Percentiles rank a stretch among this genome's conserved stretches.
These are phyloP conservation scores for Aspergillus puulaauensis DNA, from an alignment of 2,329 filamentous ascomycete genomes.

Conservation along the genomic window DNA sequence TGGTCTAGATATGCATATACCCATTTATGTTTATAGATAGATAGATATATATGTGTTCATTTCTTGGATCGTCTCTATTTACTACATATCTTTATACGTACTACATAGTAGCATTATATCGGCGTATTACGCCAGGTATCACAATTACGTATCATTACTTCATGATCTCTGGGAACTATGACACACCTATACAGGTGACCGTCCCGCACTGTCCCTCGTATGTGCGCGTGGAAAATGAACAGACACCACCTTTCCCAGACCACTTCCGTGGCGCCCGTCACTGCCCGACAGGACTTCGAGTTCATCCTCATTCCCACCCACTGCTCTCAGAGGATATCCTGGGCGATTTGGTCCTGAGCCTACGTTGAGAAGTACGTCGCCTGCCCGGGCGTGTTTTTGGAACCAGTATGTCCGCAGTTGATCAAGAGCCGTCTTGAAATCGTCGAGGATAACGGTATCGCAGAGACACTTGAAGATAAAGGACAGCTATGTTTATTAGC, in stretches of 20 bases:
- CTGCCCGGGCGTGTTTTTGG: slow-evolving; percentile 1
- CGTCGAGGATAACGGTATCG: slow-evolving; percentile 65
- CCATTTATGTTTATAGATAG: background rate
- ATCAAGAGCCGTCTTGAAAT: slow-evolving; percentile 63
- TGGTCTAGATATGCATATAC: background rate
- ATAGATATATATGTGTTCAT: too few relatives aligned
- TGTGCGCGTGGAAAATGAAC: background rate
- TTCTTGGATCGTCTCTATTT: background rate
- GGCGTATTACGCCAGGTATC: background rate
- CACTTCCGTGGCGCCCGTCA: background rate
- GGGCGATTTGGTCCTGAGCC: background rate
- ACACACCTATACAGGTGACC: background rate
- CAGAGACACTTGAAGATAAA: slow-evolving; percentile 68
- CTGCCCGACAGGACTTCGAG: background rate
- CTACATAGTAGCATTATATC: background rate
- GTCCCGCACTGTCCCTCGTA: slow-evolving; percentile 1
- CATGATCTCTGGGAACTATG: background rate
- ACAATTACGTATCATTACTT: background rate
- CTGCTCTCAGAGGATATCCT: background rate
- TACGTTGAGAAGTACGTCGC: slow-evolving; percentile 1
- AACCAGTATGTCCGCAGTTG: slow-evolving; percentile 5
- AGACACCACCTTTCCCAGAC: background rate
- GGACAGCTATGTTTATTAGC: slow-evolving; percentile 38
- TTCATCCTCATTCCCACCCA: background rate
- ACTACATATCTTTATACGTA: background rate